A percentile compares a stretch with the other conserved stretches of the same genome.
phyloP scores from a whole-genome alignment of 176 grass and related monocot species.

The Paspalum vaginatum region DNA sequence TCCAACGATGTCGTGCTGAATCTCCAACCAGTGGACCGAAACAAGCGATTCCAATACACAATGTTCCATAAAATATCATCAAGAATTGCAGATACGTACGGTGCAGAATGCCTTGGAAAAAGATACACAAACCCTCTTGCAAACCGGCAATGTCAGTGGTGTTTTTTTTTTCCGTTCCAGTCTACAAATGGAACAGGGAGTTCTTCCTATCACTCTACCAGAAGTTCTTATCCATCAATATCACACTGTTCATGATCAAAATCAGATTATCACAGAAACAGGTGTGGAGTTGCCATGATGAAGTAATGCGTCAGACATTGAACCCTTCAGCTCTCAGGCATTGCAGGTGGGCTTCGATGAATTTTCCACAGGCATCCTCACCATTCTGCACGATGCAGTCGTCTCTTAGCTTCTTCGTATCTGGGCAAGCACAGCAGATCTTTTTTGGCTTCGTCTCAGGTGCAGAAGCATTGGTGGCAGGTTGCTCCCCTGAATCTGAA shows the following conservation, averaged over 20 bases:
- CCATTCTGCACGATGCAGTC: conserved; percentile 84
- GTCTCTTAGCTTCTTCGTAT: conserved; percentile 69
- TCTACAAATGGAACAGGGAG: too few relatives aligned
- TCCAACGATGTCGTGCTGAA: neutral
- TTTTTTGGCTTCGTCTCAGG: conserved; percentile 69
- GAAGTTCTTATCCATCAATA: neutral
- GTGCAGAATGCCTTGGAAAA: neutral
- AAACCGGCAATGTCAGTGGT: conserved; percentile 19
- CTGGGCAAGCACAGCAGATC: conserved; percentile 82
- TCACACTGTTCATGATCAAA: neutral
- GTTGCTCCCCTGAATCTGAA: conserved; percentile 19
- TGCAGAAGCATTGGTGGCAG: conserved; percentile 17
- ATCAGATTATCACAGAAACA: neutral
- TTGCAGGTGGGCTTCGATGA: conserved; percentile 68
- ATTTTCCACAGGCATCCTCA: conserved; percentile 70
- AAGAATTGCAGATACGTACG: neutral
- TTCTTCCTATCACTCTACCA: conserved; percentile 25
- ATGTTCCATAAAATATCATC: conserved; percentile 1
- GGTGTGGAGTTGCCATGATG: neutral
- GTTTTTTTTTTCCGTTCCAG: neutral
- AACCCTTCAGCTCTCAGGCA: conserved; percentile 79
- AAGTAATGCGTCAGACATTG: conserved; percentile 39
- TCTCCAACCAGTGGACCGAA: conserved; percentile 16
- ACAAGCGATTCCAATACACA: conserved; percentile 4
- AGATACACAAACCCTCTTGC: neutral